These are phyloP conservation scores for Dissophora globulifera DNA, from an alignment of 192 early-diverging fungal genomes.

Conservation along the genomic window DNA sequence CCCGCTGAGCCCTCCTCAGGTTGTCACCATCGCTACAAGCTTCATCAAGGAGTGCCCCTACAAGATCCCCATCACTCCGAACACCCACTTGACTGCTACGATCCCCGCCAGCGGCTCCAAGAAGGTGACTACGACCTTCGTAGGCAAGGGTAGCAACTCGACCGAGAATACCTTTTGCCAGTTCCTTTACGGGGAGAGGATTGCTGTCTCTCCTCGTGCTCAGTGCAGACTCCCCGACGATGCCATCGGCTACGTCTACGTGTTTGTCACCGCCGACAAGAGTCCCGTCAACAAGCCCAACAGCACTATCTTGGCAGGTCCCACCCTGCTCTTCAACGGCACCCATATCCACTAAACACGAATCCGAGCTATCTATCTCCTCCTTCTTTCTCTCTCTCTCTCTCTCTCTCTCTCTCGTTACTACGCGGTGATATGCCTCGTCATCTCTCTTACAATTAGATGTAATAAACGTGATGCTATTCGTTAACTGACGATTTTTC, in stretches of 20 bases:
- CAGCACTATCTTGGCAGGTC: constrained; percentile 29
- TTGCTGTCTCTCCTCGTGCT: neutral
- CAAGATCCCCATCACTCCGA: constrained; percentile 6
- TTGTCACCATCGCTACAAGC: constrained; percentile 4
- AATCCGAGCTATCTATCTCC: too few species aligned
- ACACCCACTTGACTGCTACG: constrained; percentile 11
- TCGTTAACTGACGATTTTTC: too few species aligned
- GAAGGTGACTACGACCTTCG: constrained; percentile 8
- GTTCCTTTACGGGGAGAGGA: constrained; percentile 28
- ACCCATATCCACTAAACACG: constrained; percentile 6
- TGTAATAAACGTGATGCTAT: too few species aligned
- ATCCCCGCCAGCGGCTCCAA: constrained; percentile 2
- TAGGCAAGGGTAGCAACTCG: neutral
- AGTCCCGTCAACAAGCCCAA: constrained; percentile 8
- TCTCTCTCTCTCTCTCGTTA: too few species aligned
- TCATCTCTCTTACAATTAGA: too few species aligned
- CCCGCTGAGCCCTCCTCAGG: neutral
- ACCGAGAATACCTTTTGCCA: constrained; percentile 32
- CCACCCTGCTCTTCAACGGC: constrained; percentile 28
- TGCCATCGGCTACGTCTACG: constrained; percentile 18
- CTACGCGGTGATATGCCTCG: too few species aligned
- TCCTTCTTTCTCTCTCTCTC: too few species aligned
- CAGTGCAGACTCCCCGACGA: constrained; percentile 15
- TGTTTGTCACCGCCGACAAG: constrained; percentile 13
- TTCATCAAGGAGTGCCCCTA: constrained; percentile 18